Base-by-base conservation (phyloP, 2,329 filamentous ascomycete species). In the Orbilia blumenaviensis region DNA sequence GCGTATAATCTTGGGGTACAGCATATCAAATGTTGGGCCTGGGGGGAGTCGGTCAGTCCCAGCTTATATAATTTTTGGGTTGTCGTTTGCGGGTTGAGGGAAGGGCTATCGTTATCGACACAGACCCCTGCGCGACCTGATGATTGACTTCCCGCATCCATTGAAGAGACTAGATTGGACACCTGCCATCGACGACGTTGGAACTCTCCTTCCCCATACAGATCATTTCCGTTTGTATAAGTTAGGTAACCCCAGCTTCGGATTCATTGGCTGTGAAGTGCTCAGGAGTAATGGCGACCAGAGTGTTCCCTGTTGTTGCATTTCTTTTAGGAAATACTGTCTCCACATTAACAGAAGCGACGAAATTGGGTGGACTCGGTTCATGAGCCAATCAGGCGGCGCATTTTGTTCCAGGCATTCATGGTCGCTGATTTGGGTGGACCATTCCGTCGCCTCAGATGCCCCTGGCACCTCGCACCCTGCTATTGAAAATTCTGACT, bases 321-420 rank as follows among this genome's bases (percentile, higher is more conserved):
- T 66, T 58, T 14, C 21, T 38, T 41, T 36, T 41, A 5, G 23
- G 29, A 18, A 41, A 12, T n/a, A 27, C 25, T 25, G 58, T 18
- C 27, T 14, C 46, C 34, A 42, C 32, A 54, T 21, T 7, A 38
- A 18, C 8, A 52, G 34, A 29, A 58, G 44, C 46, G 36, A 38
- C 56, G 41, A 60, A 67, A 74, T 62, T 66, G 32, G 50, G 62
- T 58, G 42, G 62, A 54, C 27, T 60, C 52, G 62, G 69, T 58
- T 32, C 42, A 36, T 36, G 42, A 52, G 44, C 69, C 69, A 74
- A 74, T 74, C 62, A 74, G 44, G n/a, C 16, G 42, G 34, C 44
- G 52, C 42, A 61, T 36, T 62, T 36, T 52, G 34, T 12, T 9
- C n/a, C 38, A 6, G 27, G n/a, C 9, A 41, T 14, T 18, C 50